Evolutionary conservation across 306 rosid species (phyloP), one percentile per base, ranked within the genome.

Genomic region (Spatholobus suberectus): DNA sequence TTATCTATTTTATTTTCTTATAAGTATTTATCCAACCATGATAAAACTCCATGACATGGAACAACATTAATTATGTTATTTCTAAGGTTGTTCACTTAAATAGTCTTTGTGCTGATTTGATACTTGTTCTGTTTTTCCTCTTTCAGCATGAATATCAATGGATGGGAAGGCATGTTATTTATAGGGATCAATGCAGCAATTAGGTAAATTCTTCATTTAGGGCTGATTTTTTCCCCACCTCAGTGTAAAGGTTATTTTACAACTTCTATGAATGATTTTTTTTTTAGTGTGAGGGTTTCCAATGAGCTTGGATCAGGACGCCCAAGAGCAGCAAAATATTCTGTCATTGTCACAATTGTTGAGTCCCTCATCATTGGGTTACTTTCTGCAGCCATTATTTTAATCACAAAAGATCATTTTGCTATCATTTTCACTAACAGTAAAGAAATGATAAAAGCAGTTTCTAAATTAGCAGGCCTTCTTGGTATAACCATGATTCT

Each of bases 161-260:
- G 99, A 18, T 94, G 98, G 97, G 99, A 94, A 89, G 97, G 99
- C 77, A 96, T 96, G 96, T 51, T 96, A 85, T 96, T 94, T 62
- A 94, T 96, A 82, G 99, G 99, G 81, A 83, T 96, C 82, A 92
- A 96, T 90, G 98, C 99, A 88, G 99, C 99, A 24, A 81, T 96
- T 59, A 96, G 98, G 99, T 96, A 80, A 76, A 67, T 8, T 43
- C 14, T 29, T 75, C 12, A 57, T 66, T 80, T 77, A 54, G 55
- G 37, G 44, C 66, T 58, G 2, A 26, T 43, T 13, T 44, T 23
- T 44, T 32, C 4, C n/a, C 20, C 23, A 70, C 59, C 57, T 38
- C 8, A 82, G 8, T 21, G 1, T 13, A 17, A 35, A 5, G 26
- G 52, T 0, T 14, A 34, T 17, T 27, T 52, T 65, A 34, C 61